These are phyloP conservation scores for Fusarium hainanense DNA, from an alignment of 2,329 filamentous ascomycete species.

Conservation along the genomic window DNA sequence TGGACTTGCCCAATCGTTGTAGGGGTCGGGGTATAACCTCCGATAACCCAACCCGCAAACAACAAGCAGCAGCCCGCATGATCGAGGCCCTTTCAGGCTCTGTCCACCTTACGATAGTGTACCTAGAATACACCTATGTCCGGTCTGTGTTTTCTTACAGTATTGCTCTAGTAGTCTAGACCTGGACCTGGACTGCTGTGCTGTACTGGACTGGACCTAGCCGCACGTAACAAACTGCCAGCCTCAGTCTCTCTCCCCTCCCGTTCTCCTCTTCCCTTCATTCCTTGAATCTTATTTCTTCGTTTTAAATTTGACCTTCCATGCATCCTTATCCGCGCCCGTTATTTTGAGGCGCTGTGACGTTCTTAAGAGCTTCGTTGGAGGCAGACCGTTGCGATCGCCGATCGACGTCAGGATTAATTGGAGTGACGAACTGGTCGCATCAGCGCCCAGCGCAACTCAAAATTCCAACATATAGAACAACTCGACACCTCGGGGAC, in stretches of 20 bases:
- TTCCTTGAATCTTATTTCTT: background rate
- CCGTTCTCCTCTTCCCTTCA: constrained; percentile 1
- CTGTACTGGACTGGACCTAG: background rate
- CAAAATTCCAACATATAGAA: background rate
- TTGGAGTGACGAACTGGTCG: constrained; percentile 8
- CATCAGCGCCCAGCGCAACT: constrained; percentile 7
- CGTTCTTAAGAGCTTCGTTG: constrained; percentile 14
- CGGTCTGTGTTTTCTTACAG: background rate
- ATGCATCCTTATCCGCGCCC: background rate
- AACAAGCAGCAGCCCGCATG: background rate
- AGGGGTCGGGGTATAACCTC: constrained; percentile 23
- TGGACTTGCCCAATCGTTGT: constrained; percentile 11
- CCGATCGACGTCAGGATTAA: constrained; percentile 24
- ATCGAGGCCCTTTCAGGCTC: constrained; percentile 6
- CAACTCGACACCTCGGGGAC: background rate
- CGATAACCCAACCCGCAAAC: constrained; percentile 5
- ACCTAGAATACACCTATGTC: background rate
- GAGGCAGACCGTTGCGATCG: constrained; percentile 20
- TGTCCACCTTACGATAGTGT: background rate
- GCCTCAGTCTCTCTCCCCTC: background rate
- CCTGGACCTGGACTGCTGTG: background rate
- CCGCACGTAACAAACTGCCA: background rate
- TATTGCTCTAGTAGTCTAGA: background rate
- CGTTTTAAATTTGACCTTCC: background rate
- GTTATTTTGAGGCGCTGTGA: constrained; percentile 20